Evolutionary conservation across 1,284 basidiomycete species (phyloP).

Genomic region (Takashimella koratensis): DNA sequence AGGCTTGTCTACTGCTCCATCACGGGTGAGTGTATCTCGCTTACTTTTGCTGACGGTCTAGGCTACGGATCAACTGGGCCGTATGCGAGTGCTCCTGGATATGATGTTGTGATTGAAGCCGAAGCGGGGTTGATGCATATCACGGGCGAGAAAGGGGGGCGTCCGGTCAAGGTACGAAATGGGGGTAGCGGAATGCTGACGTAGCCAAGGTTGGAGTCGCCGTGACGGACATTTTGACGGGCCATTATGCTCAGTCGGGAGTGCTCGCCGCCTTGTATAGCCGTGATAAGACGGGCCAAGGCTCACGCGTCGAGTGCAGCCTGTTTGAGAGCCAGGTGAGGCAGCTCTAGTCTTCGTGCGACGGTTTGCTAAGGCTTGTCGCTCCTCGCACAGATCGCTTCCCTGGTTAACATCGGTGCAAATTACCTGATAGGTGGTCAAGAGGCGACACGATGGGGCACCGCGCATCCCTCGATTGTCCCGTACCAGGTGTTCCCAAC

Average conservation of each 20-base stretch:
- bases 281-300: constrained; percentile 76
- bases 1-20: constrained; percentile 84
- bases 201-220: constrained; percentile 69
- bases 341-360: not conserved
- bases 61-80: constrained; percentile 94
- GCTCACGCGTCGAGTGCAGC: constrained; percentile 86
- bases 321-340: constrained; percentile 77
- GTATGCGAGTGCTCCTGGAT: constrained; percentile 75
- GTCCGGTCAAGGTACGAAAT: constrained; percentile 65
- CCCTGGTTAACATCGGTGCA: constrained; percentile 86
- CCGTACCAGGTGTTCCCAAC: constrained; percentile 91
- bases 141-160: constrained; percentile 83
- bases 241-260: constrained; percentile 89
- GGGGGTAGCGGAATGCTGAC: not conserved
- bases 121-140: constrained; percentile 95
- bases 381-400: constrained; percentile 63
- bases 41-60: constrained; percentile 34
- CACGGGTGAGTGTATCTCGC: constrained; percentile 59
- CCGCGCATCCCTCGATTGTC: constrained; percentile 81
- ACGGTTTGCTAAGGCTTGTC: not conserved
- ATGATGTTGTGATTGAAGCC: constrained; percentile 86
- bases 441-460: constrained; percentile 84
- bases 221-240: constrained; percentile 69
- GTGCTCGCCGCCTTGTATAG: constrained; percentile 86
- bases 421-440: constrained; percentile 86